phyloP scores from a whole-genome alignment of 495 filamentous ascomycete species.

The Talaromyces wortmannii region DNA sequence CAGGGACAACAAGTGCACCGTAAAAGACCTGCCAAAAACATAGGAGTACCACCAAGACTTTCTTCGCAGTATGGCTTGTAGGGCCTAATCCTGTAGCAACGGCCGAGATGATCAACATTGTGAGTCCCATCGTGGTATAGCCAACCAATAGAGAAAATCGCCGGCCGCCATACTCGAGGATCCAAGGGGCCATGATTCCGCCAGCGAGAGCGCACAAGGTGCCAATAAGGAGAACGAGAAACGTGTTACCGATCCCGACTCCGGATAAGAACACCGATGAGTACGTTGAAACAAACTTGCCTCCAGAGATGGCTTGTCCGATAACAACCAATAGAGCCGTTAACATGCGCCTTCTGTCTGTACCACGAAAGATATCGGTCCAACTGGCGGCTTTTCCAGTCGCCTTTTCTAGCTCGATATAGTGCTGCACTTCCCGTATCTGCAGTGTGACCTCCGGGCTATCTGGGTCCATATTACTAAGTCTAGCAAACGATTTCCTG shows the following conservation, averaged over 20 bases:
- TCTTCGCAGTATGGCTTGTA: slow-evolving; percentile 3
- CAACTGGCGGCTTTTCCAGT: slow-evolving; percentile 3
- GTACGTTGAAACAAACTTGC: slow-evolving; percentile 22
- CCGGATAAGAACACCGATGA: slow-evolving; percentile 17
- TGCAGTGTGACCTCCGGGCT: slow-evolving; percentile 14
- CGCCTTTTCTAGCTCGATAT: slow-evolving; percentile 15
- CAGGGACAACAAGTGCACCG: slow-evolving; percentile 18
- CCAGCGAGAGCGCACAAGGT: slow-evolving; percentile 20
- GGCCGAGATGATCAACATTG: slow-evolving; percentile 20
- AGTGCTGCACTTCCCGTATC: slow-evolving; percentile 14
- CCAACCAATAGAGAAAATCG: slow-evolving; percentile 16
- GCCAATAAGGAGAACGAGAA: slow-evolving; percentile 22
- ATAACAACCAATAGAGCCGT: slow-evolving; percentile 17
- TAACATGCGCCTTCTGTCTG: slow-evolving; percentile 13
- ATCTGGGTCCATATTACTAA: slow-evolving; percentile 14
- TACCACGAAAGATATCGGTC: slow-evolving; percentile 16
- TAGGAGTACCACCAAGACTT: slow-evolving; percentile 16
- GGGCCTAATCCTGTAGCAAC: slow-evolving; percentile 13
- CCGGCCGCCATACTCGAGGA: slow-evolving; percentile 20
- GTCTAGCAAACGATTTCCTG: slow-evolving; percentile 12
- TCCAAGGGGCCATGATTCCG: slow-evolving; percentile 12
- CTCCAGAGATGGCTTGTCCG: slow-evolving; percentile 19
- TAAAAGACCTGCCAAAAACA: slow-evolving; percentile 23
- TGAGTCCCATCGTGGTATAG: slow-evolving; percentile 17
- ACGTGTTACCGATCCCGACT: slow-evolving; percentile 19